Base-by-base conservation (phyloP, 805 yeast species). In the Myxozyma vanderwaltii region DNA sequence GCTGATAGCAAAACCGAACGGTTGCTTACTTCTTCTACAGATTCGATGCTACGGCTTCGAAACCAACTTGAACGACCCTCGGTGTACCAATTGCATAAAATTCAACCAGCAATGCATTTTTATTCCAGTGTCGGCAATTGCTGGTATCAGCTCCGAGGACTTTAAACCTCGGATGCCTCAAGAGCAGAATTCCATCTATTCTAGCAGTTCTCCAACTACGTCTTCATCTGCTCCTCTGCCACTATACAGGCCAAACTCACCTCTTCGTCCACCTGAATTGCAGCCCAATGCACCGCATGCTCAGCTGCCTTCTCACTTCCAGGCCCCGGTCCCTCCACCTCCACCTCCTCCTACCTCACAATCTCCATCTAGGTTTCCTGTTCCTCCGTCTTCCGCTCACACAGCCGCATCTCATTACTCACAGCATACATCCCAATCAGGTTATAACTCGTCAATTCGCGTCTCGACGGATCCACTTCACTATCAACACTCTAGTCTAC, bases 11-110 rank as follows among this genome's bases (percentile, higher is more conserved):
- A 6, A 26, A 17, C 24, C 27, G 26, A 3, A 38, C 12, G 7
- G n/a, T 38, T 15, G 23, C 29, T 15, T 17, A 7, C 12, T n/a
- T n/a, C 6, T 19, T 12, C 40, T 21, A 12, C 39, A 67, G 67
- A 71, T 71, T 26, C 66, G 73, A 23, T 71, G 74, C 56, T 67
- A 70, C 21, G 74, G 74, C 12, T 69, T 56, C 36, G 72, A 69
- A 23, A 65, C 71, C 23, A 52, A 61, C 24, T 63, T 59, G 21
- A 63, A 61, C n/a, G 63, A 68, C 43, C 61, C 69, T 8, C 66
- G 69, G 40, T 71, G 74, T 55, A 41, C 71, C 23, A 71, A 71
- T 61, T 71, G 74, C 61, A 58, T 63, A 13, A 61, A 68, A 41
- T 68, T 68, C 62, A 67, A 66, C 56, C 74, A 71, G 59, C 68